Evolutionary conservation across 2,329 filamentous ascomycete species (phyloP).

Genomic region (Sclerotinia subarctica): DNA sequence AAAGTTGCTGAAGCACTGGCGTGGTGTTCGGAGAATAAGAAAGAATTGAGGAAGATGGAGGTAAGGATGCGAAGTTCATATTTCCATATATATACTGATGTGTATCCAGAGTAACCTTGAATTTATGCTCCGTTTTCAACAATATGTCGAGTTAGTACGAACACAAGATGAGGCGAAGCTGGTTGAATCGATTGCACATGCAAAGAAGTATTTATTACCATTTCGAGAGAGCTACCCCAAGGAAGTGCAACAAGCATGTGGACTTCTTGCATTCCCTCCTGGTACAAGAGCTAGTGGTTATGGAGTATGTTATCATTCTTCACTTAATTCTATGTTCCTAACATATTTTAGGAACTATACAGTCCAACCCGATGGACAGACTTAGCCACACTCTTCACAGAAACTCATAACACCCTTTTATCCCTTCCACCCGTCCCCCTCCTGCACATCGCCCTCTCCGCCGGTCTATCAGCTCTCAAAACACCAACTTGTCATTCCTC

Average conservation of each 20-base stretch:
- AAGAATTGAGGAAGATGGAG: slow-evolving; percentile 82
- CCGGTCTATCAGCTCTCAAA: slow-evolving; percentile 90
- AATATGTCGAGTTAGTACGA: slow-evolving; percentile 88
- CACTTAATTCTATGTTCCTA: neutral
- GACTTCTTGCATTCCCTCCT: slow-evolving; percentile 72
- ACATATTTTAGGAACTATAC: slow-evolving; percentile 61
- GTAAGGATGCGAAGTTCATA: slow-evolving; percentile 45
- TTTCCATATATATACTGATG: neutral
- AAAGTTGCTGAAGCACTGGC: slow-evolving; percentile 75
- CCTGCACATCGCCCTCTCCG: slow-evolving; percentile 84
- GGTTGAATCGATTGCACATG: slow-evolving; percentile 75
- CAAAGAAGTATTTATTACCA: slow-evolving; percentile 73
- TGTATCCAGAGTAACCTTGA: slow-evolving; percentile 70
- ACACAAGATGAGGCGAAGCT: slow-evolving; percentile 61
- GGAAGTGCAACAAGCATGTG: slow-evolving; percentile 71
- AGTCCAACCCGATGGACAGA: slow-evolving; percentile 67
- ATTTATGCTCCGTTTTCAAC: slow-evolving; percentile 88
- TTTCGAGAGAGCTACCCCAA: slow-evolving; percentile 65
- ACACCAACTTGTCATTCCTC: slow-evolving; percentile 84
- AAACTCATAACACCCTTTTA: slow-evolving; percentile 82
- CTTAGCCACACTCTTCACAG: slow-evolving; percentile 76
- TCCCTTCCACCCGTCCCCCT: slow-evolving; percentile 78
- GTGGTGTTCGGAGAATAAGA: slow-evolving; percentile 94
- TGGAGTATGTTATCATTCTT: slow-evolving; percentile 26
- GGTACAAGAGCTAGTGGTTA: slow-evolving; percentile 59